phyloP scores from a whole-genome alignment of 78 protist genomes.

The Dictyostelium intermedium region DNA sequence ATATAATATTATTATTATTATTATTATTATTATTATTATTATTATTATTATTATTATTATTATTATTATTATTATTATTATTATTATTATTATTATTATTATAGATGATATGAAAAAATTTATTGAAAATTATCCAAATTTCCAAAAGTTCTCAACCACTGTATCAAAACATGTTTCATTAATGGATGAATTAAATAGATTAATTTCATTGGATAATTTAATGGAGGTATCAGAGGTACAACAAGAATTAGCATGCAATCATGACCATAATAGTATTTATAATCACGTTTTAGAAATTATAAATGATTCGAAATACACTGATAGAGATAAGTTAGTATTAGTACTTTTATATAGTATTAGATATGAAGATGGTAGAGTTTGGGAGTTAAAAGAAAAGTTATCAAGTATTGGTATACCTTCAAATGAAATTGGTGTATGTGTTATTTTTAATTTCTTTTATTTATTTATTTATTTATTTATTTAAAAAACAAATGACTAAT shows the following conservation, averaged over 20 bases:
- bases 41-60: no score
- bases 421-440: not conserved
- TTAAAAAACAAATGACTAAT: not conserved
- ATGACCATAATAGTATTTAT: slow-evolving; percentile 54
- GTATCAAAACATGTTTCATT: slow-evolving; percentile 93
- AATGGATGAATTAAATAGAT: slow-evolving; percentile 65
- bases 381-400: slow-evolving; percentile 55
- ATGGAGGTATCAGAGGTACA: slow-evolving; percentile 90
- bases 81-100: not conserved
- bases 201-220: slow-evolving; percentile 49
- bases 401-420: slow-evolving; percentile 22
- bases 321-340: slow-evolving; percentile 83
- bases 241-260: slow-evolving; percentile 93
- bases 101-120: slow-evolving; percentile 95
- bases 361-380: slow-evolving; percentile 82
- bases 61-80: not conserved
- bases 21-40: no score
- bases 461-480: no score
- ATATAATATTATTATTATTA: no score
- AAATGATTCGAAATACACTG: not conserved
- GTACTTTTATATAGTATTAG: slow-evolving; percentile 91
- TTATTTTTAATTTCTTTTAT: no score
- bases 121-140: slow-evolving; percentile 95
- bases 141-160: slow-evolving; percentile 85
- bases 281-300: not conserved